A percentile compares a stretch with the other conserved stretches of the same genome.
Conservation (phyloP, 2,329 filamentous ascomycete genomes). For the Talaromyces sp. region DNA sequence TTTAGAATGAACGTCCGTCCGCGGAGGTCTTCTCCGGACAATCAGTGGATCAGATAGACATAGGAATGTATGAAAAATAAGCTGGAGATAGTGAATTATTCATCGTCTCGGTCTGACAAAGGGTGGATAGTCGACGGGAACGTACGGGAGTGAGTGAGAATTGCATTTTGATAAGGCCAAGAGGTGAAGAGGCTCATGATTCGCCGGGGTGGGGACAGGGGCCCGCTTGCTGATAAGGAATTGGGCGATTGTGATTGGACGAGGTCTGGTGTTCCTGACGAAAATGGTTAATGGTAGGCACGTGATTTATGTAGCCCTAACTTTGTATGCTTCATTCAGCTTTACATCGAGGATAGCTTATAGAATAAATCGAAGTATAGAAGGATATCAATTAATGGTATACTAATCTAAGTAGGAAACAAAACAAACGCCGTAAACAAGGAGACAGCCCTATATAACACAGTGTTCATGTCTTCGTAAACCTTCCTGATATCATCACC, state of each 20-base stretch:
- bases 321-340: not conserved
- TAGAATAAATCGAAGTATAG: not conserved
- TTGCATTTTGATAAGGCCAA: not conserved
- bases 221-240: not conserved
- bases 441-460: not conserved
- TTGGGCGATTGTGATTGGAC: not conserved
- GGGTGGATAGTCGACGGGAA: not conserved
- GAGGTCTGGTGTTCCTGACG: not conserved
- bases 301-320: slow-evolving; percentile 5
- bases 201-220: not conserved
- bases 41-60: not conserved
- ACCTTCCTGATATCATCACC: slow-evolving; percentile 15
- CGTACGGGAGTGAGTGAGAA: not conserved
- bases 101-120: not conserved
- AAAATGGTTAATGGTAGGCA: not conserved
- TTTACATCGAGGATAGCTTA: not conserved
- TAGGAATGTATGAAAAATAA: not conserved
- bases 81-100: not conserved
- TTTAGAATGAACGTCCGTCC: not conserved
- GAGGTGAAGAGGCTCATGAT: not conserved
- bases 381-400: not conserved
- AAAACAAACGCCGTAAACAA: not conserved
- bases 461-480: not conserved
- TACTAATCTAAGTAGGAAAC: not conserved
- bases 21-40: slow-evolving; percentile 14